phyloP scores from a whole-genome alignment of 495 filamentous ascomycete species.

The Lophiostoma macrostomum region DNA sequence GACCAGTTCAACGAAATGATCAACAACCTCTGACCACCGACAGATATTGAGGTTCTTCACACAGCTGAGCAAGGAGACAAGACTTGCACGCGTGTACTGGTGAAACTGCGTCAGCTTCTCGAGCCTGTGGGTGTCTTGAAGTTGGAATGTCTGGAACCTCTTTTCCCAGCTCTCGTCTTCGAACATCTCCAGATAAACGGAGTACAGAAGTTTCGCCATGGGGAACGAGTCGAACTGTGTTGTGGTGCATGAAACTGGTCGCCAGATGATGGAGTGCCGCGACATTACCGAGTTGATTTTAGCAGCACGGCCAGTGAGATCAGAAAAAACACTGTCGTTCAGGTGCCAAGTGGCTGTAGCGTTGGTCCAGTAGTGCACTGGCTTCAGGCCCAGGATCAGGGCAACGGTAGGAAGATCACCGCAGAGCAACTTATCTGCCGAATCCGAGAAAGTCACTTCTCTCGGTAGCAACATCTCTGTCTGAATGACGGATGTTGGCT shows the following conservation, averaged over 20 bases:
- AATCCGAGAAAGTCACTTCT: not conserved
- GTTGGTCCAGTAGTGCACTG: conserved; percentile 4
- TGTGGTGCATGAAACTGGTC: not conserved
- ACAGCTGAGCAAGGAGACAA: not conserved
- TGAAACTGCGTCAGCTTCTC: not conserved
- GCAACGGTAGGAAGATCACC: conserved; percentile 4
- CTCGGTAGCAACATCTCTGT: not conserved
- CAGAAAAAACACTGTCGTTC: not conserved
- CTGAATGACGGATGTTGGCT: not conserved
- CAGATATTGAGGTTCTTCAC: not conserved
- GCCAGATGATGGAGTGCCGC: not conserved
- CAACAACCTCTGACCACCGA: not conserved
- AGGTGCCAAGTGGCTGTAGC: not conserved
- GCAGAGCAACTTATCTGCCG: not conserved
- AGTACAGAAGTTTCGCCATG: not conserved
- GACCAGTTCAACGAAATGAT: not conserved
- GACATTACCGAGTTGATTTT: not conserved
- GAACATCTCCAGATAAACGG: conserved; percentile 4
- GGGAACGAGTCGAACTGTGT: not conserved
- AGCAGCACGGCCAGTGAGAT: not conserved
- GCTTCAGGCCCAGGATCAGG: not conserved
- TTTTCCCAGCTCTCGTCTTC: not conserved
- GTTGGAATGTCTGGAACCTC: not conserved
- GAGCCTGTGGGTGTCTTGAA: not conserved
- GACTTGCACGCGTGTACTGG: conserved; percentile 4